Conservation (phyloP, 768 basidiomycete species). For the Podaxis sp. region DNA sequence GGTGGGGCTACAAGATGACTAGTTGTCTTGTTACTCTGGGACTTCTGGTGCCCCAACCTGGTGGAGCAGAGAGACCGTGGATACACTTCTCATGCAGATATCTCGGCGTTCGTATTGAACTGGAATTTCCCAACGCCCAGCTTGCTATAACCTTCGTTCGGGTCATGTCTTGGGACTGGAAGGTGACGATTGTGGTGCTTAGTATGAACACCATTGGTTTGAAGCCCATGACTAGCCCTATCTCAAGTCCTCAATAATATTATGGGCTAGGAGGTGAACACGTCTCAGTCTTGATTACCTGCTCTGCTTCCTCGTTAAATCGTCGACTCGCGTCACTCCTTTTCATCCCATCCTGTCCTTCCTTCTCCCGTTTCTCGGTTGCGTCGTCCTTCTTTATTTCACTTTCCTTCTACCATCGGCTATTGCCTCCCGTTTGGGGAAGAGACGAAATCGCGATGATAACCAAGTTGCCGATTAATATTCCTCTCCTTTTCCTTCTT, state of each 20-base stretch:
- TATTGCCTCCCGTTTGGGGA: not conserved
- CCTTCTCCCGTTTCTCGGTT: not conserved
- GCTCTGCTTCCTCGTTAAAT: not conserved
- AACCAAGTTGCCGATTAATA: not conserved
- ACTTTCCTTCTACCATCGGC: not conserved
- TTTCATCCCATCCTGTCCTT: not conserved
- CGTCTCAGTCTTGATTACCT: not conserved
- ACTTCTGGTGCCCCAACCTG: too few relatives aligned
- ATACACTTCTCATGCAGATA: too few relatives aligned
- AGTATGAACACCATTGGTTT: not conserved
- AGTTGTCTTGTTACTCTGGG: too few relatives aligned
- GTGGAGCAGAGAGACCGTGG: too few relatives aligned
- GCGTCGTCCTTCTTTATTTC: not conserved
- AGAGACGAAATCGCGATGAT: not conserved
- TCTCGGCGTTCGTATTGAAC: too few relatives aligned
- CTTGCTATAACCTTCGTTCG: too few relatives aligned
- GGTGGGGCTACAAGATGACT: too few relatives aligned
- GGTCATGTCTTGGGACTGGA: not conserved
- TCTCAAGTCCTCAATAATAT: not conserved
- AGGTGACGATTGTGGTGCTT: not conserved
- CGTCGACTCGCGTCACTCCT: not conserved
- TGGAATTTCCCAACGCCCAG: too few relatives aligned
- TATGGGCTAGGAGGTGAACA: not conserved
- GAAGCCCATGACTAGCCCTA: not conserved
- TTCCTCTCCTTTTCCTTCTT: conserved; percentile 1